Conservation (phyloP, 805 yeast genomes). For the Metschnikowia kofuensis region DNA sequence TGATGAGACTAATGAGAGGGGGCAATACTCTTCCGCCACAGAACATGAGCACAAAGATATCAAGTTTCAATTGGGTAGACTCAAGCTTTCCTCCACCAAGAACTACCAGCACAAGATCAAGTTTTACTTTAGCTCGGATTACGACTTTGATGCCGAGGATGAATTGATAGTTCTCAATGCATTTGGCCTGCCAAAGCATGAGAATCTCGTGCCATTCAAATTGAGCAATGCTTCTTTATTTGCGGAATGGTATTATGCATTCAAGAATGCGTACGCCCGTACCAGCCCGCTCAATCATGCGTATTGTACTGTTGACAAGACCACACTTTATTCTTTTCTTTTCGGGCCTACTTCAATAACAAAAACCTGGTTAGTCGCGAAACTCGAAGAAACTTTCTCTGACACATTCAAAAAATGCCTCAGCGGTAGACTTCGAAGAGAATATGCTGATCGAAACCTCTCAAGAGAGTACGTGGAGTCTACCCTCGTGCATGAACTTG, state of each 20-base stretch:
- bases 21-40: background rate
- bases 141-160: background rate
- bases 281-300: conserved; percentile 5
- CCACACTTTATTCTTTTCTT: background rate
- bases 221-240: conserved; percentile 1
- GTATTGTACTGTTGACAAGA: conserved; percentile 2
- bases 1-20: background rate
- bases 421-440: background rate
- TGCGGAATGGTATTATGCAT: conserved; percentile 4
- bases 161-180: background rate
- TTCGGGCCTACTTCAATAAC: background rate
- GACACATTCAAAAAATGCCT: conserved; percentile 4
- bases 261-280: conserved; percentile 1
- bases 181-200: conserved; percentile 3
- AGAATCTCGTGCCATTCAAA: conserved; percentile 3
- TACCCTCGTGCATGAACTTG: conserved; percentile 1
- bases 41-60: background rate
- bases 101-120: background rate
- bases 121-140: background rate
- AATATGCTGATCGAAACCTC: conserved; percentile 3
- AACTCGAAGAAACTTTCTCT: conserved; percentile 4
- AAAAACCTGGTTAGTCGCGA: background rate
- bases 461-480: conserved; percentile 1
- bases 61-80: conserved; percentile 1
- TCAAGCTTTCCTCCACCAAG: conserved; percentile 2